phyloP scores from a whole-genome alignment of 2,329 filamentous ascomycete species.

The Didymella keratinophila region DNA sequence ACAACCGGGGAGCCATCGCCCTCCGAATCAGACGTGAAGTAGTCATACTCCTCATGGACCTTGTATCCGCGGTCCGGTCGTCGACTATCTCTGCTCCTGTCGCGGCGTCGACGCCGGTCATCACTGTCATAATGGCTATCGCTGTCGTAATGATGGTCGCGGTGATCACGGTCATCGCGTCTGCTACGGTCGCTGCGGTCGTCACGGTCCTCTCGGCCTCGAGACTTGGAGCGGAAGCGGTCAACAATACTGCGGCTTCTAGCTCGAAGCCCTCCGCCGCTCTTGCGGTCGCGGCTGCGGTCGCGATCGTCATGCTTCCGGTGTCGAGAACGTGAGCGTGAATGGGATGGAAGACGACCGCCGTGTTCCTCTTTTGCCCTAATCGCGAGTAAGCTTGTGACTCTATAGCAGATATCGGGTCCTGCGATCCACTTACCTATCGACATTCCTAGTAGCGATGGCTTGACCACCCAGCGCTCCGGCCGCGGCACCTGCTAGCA shows the following conservation, averaged over 20 bases:
- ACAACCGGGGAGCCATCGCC: slow-evolving; percentile 16
- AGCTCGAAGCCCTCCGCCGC: slow-evolving; percentile 32
- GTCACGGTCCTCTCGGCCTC: slow-evolving; percentile 22
- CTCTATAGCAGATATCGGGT: background rate
- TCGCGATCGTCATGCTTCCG: slow-evolving; percentile 22
- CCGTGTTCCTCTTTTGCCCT: slow-evolving; percentile 31
- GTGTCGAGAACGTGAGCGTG: slow-evolving; percentile 26
- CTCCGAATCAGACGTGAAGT: slow-evolving; percentile 16
- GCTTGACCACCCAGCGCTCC: slow-evolving; percentile 44
- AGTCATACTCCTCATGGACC: slow-evolving; percentile 21
- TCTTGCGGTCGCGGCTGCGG: slow-evolving; percentile 19
- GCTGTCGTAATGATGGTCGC: slow-evolving; percentile 21
- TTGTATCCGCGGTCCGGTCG: slow-evolving; percentile 18
- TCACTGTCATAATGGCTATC: slow-evolving; percentile 12
- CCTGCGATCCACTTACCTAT: slow-evolving; percentile 2
- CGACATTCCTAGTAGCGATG: slow-evolving; percentile 25
- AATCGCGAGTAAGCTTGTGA: background rate
- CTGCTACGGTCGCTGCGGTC: slow-evolving; percentile 22
- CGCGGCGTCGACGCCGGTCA: slow-evolving; percentile 16
- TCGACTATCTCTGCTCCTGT: slow-evolving; percentile 16
- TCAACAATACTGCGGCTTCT: slow-evolving; percentile 38
- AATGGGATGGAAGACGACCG: slow-evolving; percentile 29
- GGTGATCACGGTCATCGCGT: slow-evolving; percentile 15
- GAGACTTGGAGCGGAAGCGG: slow-evolving; percentile 38
- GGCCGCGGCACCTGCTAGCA: slow-evolving; percentile 48